Conservation (phyloP, 164 flowering plant species). For the Vitis rupestris region DNA sequence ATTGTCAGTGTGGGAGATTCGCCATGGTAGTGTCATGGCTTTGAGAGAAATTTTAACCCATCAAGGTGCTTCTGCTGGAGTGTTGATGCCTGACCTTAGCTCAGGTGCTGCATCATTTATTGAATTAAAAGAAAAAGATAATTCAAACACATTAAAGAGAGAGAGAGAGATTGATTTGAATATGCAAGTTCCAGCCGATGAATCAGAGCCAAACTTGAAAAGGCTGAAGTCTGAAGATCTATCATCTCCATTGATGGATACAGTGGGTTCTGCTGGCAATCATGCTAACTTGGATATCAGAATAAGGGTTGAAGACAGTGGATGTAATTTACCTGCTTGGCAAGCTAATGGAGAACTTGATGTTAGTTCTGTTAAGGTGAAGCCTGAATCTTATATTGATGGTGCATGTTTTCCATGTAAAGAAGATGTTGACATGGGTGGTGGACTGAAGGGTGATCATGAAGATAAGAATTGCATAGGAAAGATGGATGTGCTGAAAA, state of each 20-base stretch:
- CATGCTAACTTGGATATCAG: slow-evolving; percentile 19
- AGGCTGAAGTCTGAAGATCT: slow-evolving; percentile 57
- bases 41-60: slow-evolving; percentile 87
- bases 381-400: slow-evolving; percentile 34
- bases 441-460: slow-evolving; percentile 19
- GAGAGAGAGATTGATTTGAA: slow-evolving; percentile 78
- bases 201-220: slow-evolving; percentile 54
- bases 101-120: slow-evolving; percentile 22
- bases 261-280: slow-evolving; percentile 13
- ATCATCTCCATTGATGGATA: slow-evolving; percentile 17
- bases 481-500: slow-evolving; percentile 21
- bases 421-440: slow-evolving; percentile 20
- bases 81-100: slow-evolving; percentile 50
- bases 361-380: slow-evolving; percentile 42
- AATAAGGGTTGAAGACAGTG: slow-evolving; percentile 40
- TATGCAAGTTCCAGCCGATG: slow-evolving; percentile 49
- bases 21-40: slow-evolving; percentile 98
- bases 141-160: slow-evolving; percentile 36
- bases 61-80: slow-evolving; percentile 90
- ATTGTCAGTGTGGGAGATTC: slow-evolving; percentile 90
- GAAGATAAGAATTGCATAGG: slow-evolving; percentile 27
- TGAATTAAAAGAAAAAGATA: slow-evolving; percentile 28
- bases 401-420: slow-evolving; percentile 15
- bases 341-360: slow-evolving; percentile 33
- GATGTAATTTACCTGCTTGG: slow-evolving; percentile 20